Base-by-base conservation (phyloP, 2,329 filamentous ascomycete species). In the Fusarium tjaetaba region DNA sequence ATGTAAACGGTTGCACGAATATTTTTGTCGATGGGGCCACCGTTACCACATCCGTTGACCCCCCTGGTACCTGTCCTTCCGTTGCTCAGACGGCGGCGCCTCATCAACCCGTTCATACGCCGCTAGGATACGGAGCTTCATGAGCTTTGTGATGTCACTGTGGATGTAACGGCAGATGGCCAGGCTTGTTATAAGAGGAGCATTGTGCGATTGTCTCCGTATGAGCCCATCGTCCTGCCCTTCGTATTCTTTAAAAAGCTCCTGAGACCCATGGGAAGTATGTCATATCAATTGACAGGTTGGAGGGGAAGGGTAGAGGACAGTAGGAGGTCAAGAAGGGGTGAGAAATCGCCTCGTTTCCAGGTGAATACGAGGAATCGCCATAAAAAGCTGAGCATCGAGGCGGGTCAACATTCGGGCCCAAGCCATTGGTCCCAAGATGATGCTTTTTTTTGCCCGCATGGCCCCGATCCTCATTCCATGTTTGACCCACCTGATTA, bases 281-380 rank as follows among this genome's bases (percentile, higher is more conserved):
- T 48, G 26, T 26, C 24, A 45, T 45, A 24, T 30, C 26, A 24
- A 34, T 51, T 51, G 48, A 34, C 16, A 51, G 55, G 32, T 59
- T 41, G 38, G 52, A 36, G 46, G 43, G 32, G 30, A 61, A 52
- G 36, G 56, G 32, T n/a, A 55, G 7, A 32, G 30, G n/a, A 24
- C 30, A 53, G 51, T n/a, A 38, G 51, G 38, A 38, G 24, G 51
- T 6, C 24, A 39, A 42, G 41, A 68, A 68, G 65, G 43, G 62
- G 49, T 43, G 42, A 38, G 62, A 41, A 68, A 41, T 38, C 46
- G 61, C 63, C 56, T 65, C 49, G 30, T 28, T 65, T 51, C 61
- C 39, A 56, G 30, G 41, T 43, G 55, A 75, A 77, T 77, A 77
- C 76, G 76, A 77, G 76, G 68, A 68, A 62, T 62, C 43, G 61